Percentiles rank a stretch among this genome's conserved stretches.
Evolutionary conservation across 495 filamentous ascomycete genomes (phyloP).

Genomic region (Stereocaulon alpinum): DNA sequence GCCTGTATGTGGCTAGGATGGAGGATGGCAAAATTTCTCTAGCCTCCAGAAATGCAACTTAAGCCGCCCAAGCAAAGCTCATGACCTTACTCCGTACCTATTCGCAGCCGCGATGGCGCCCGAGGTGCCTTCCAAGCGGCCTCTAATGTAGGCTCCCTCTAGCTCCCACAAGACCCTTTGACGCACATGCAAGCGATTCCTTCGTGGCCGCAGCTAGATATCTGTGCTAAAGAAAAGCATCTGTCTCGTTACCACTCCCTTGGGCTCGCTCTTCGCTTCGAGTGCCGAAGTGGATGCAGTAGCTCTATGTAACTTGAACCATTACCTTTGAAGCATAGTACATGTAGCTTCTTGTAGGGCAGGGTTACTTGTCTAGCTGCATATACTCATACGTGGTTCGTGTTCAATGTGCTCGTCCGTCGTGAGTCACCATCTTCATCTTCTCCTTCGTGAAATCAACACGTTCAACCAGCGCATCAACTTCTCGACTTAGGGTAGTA

Average conservation of each 20-base stretch:
- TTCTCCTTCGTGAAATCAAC: not conserved
- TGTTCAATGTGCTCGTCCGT: not conserved
- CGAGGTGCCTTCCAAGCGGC: not conserved
- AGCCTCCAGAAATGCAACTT: not conserved
- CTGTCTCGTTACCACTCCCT: conserved; percentile 7
- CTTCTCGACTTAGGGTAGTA: not conserved
- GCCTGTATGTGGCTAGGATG: not conserved
- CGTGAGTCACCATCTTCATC: too few relatives aligned
- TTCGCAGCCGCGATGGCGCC: not conserved
- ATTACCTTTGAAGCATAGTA: conserved; percentile 7
- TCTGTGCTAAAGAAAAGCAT: conserved; percentile 9
- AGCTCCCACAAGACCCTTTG: conserved; percentile 2
- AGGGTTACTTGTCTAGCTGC: not conserved
- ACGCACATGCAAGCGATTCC: conserved; percentile 7
- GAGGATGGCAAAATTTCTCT: not conserved
- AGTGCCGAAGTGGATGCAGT: conserved; percentile 8
- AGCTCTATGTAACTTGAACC: not conserved
- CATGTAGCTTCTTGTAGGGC: not conserved
- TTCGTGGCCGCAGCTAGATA: conserved; percentile 7
- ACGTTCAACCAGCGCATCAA: not conserved
- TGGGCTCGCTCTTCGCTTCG: not conserved
- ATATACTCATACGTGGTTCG: not conserved
- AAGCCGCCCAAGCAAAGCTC: not conserved
- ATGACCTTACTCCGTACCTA: not conserved
- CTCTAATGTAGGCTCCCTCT: conserved; percentile 5